Conservation (phyloP, 164 flowering plant genomes). For the Malania oleifera region DNA sequence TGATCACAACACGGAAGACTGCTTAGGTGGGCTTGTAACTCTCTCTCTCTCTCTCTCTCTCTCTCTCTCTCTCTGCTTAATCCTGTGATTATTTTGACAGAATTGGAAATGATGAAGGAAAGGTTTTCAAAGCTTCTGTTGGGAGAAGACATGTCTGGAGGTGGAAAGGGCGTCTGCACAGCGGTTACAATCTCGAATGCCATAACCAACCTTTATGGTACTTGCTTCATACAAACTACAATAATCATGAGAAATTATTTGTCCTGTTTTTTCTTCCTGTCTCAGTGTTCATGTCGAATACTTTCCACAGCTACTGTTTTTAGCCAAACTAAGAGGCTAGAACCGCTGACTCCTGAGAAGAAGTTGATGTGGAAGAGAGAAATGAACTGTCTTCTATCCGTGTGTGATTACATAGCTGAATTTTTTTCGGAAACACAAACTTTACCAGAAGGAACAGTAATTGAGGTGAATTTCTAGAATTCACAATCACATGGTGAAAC, state of each 20-base stretch:
- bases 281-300: neutral
- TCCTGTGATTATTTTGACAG: slow-evolving; percentile 22
- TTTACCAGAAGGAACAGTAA: slow-evolving; percentile 40
- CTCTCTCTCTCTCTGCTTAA: neutral
- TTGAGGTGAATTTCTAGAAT: slow-evolving; percentile 46
- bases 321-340: slow-evolving; percentile 69
- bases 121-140: slow-evolving; percentile 87
- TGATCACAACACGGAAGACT: slow-evolving; percentile 37
- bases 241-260: no score
- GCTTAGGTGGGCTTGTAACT: slow-evolving; percentile 34
- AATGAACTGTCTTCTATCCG: slow-evolving; percentile 84
- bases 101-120: slow-evolving; percentile 82
- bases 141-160: slow-evolving; percentile 98
- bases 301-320: slow-evolving; percentile 71
- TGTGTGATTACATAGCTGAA: slow-evolving; percentile 90
- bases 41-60: neutral
- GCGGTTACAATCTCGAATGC: slow-evolving; percentile 91
- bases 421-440: slow-evolving; percentile 43
- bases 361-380: slow-evolving; percentile 84
- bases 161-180: slow-evolving; percentile 93
- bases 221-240: no score
- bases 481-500: neutral
- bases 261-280: neutral
- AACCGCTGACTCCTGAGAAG: slow-evolving; percentile 74
- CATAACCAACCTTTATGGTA: slow-evolving; percentile 96